Conservation (phyloP, 805 yeast genomes). For the Danielozyma ontarioensis region DNA sequence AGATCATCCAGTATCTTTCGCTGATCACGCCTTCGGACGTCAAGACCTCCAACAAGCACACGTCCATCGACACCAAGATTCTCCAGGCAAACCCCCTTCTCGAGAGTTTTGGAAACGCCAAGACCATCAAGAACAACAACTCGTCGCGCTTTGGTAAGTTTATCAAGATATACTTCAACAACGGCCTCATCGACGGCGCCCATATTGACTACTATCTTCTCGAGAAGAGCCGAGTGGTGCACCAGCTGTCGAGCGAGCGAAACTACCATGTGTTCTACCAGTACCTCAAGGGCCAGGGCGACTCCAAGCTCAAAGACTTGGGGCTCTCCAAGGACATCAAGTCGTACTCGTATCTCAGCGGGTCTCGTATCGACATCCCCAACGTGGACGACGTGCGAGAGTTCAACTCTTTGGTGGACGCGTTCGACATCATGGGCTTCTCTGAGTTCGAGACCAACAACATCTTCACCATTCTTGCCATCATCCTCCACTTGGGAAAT, state of each 20-base stretch:
- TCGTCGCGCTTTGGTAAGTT: conserved; percentile 97
- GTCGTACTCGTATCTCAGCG: conserved; percentile 53
- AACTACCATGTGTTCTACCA: conserved; percentile 95
- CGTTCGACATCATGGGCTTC: conserved; percentile 75
- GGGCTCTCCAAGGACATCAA: conserved; percentile 36
- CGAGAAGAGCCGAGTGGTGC: conserved; percentile 88
- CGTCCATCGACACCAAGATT: conserved; percentile 74
- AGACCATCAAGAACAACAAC: conserved; percentile 88
- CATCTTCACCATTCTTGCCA: conserved; percentile 64
- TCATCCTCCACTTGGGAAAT: conserved; percentile 82
- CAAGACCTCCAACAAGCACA: conserved; percentile 9
- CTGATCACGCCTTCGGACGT: conserved; percentile 48
- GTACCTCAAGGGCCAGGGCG: conserved; percentile 61
- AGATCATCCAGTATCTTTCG: conserved; percentile 86
- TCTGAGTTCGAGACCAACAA: conserved; percentile 46
- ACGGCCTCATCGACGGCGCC: conserved; percentile 76
- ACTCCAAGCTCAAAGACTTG: conserved; percentile 39
- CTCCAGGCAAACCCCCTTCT: conserved; percentile 91
- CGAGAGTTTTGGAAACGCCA: conserved; percentile 96
- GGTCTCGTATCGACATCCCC: conserved; percentile 52
- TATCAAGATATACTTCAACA: conserved; percentile 71
- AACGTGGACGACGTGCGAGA: conserved; percentile 75
- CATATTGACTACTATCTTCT: conserved; percentile 90
- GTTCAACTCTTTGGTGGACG: conserved; percentile 54
- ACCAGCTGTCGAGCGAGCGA: conserved; percentile 71